phyloP scores from a whole-genome alignment of 495 filamentous ascomycete genomes.

The Aspergillus indologenus region DNA sequence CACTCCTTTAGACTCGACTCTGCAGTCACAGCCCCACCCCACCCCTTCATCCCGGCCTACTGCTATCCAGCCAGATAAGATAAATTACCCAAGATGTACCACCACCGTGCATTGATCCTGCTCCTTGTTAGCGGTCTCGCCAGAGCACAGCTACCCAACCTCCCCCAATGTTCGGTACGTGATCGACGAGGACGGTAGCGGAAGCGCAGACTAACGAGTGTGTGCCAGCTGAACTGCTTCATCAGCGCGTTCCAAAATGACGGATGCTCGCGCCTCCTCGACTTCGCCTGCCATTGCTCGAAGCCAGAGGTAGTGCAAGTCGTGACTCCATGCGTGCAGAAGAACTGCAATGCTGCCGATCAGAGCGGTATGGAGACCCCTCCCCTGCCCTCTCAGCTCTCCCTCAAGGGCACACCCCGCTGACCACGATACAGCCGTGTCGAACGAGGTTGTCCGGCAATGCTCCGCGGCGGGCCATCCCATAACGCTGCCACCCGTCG shows the following conservation, averaged over 20 bases:
- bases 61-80: background rate
- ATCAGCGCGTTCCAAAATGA: slow-evolving; percentile 36
- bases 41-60: too few relatives aligned
- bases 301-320: slow-evolving; percentile 37
- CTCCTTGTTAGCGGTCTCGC: slow-evolving; percentile 38
- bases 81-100: slow-evolving; percentile 37
- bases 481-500: slow-evolving; percentile 35
- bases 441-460: slow-evolving; percentile 31
- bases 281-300: slow-evolving; percentile 53
- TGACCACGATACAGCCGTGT: slow-evolving; percentile 29
- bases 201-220: slow-evolving; percentile 5
- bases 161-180: slow-evolving; percentile 47
- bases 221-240: slow-evolving; percentile 45
- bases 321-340: slow-evolving; percentile 46
- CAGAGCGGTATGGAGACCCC: slow-evolving; percentile 31
- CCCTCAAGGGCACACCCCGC: background rate
- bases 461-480: slow-evolving; percentile 39
- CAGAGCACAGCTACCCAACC: slow-evolving; percentile 37
- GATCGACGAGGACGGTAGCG: too few relatives aligned
- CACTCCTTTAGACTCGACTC: slow-evolving; percentile 28
- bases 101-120: slow-evolving; percentile 32
- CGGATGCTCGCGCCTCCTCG: slow-evolving; percentile 42
- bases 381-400: background rate
- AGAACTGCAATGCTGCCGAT: slow-evolving; percentile 35
- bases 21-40: background rate